Evolutionary conservation across 1,284 basidiomycete genomes (phyloP), one percentile per base, ranked within the genome.

Genomic region (Singerocomus inundabilis): DNA sequence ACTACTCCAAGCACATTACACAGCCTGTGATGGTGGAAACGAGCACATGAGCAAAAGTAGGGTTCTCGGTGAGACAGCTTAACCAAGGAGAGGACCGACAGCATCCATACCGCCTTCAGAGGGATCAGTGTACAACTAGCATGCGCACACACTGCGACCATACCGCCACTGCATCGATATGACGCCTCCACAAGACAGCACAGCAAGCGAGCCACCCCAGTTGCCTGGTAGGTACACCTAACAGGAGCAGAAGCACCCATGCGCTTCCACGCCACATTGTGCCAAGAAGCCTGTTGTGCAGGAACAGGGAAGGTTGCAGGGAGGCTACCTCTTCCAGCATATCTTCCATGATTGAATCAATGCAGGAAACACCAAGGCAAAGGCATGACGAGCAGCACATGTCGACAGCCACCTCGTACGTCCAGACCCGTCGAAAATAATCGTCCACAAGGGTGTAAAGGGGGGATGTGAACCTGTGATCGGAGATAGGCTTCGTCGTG

Each of bases 1-100:
- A 92, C 84, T 84, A 91, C 29, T 74, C 71, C 45, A 90, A 69
- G 67, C 91, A 91, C 11, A 77, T 78, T 13, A 88, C 71, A 46
- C 91, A 89, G 24, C 87, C 86, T 24, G 81, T 57, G 59, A 88
- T 86, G 5, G 85, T 4, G 80, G 84, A 44, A 43, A 46, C 38
- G 34, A 53, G 32, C 33, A 45, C 43, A 35, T 39, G 45, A 48
- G 37, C 24, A 24, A 42, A 37, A 24, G 28, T 21, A 41, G 35
- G 36, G 54, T 38, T 10, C 40, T 24, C 35, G 25, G 29, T 37
- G 6, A 31, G 30, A 26, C 16, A 36, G 29, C 30, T 35, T 39
- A 44, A 16, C 32, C 34, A 33, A 45, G 38, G 40, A 38, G 37
- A 36, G 31, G 16, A 16, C 16, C 40, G 35, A 49, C 15, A 26